A percentile compares a stretch with the other conserved stretches of the same genome.
Conservation (phyloP, 108 stramenopile genomes). For the Cyclostephanos invisitatus region DNA sequence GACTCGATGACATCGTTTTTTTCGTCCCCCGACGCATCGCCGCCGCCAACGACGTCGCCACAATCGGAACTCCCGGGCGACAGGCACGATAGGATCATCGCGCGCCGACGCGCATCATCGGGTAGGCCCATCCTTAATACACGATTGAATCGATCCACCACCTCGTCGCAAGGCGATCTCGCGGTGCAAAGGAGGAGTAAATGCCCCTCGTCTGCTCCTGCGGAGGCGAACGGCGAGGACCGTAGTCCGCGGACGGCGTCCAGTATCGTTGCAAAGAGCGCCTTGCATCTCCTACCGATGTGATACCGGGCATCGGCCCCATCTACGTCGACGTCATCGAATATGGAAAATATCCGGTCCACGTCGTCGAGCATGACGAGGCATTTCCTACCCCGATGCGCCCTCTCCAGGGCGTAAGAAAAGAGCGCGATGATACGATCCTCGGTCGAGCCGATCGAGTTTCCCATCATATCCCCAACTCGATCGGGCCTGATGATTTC, state of each 20-base stretch:
- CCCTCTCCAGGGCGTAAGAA: constrained; percentile 25
- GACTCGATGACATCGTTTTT: constrained; percentile 18
- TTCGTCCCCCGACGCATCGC: neutral
- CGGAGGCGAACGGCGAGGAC: neutral
- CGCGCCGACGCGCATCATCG: constrained; percentile 50
- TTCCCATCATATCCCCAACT: constrained; percentile 57
- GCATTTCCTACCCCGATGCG: constrained; percentile 21
- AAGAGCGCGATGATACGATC: constrained; percentile 66
- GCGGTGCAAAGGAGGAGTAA: constrained; percentile 66
- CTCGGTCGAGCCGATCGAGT: constrained; percentile 66
- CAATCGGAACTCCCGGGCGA: neutral
- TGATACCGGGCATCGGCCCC: constrained; percentile 8
- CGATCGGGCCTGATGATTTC: constrained; percentile 59
- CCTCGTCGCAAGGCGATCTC: constrained; percentile 32
- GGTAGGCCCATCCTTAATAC: constrained; percentile 49
- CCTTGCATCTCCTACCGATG: constrained; percentile 40
- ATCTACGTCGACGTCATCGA: constrained; percentile 29
- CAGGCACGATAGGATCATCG: constrained; percentile 48
- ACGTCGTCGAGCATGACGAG: constrained; percentile 78
- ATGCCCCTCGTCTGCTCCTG: constrained; percentile 16
- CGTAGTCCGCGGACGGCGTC: constrained; percentile 33
- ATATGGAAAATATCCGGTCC: constrained; percentile 52
- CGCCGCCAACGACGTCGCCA: neutral
- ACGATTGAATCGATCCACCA: constrained; percentile 57
- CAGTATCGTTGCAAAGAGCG: constrained; percentile 44